Conservation (phyloP, 1,284 basidiomycete species). For the Rhodotorula glutinis region DNA sequence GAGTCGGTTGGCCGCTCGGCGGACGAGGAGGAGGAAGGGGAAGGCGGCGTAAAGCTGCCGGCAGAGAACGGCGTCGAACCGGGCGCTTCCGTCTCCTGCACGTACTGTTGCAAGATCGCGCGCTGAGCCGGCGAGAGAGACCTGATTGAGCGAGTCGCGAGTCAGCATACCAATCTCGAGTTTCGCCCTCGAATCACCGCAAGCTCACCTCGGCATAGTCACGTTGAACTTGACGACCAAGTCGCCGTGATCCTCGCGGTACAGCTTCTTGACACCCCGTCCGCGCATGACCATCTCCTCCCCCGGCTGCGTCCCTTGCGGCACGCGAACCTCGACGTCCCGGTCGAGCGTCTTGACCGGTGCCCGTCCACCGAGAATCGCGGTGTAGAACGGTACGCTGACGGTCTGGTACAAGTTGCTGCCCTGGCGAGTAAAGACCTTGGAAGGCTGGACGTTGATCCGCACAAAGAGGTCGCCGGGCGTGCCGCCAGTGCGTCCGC, state of each 20-base stretch:
- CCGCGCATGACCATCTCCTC: constrained; percentile 94
- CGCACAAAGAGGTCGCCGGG: constrained; percentile 77
- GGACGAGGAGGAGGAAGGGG: constrained; percentile 1
- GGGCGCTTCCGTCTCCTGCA: constrained; percentile 37
- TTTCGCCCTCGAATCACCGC: too few relatives aligned
- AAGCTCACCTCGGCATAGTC: constrained; percentile 81
- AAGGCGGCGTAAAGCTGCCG: neutral
- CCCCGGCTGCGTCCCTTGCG: constrained; percentile 89
- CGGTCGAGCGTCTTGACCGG: constrained; percentile 94
- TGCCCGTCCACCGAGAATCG: constrained; percentile 85
- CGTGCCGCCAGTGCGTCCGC: constrained; percentile 62
- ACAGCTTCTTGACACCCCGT: constrained; percentile 69
- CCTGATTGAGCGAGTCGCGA: neutral
- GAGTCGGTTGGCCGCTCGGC: neutral
- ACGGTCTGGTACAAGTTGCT: constrained; percentile 87
- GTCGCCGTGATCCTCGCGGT: constrained; percentile 61
- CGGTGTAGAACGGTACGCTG: constrained; percentile 85
- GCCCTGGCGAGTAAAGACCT: constrained; percentile 86
- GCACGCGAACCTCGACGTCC: constrained; percentile 91
- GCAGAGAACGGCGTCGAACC: constrained; percentile 31
- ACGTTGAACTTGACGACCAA: constrained; percentile 86
- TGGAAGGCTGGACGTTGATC: constrained; percentile 77
- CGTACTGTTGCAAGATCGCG: constrained; percentile 37
- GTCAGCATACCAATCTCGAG: neutral
- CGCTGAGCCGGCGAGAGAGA: constrained; percentile 32